Base-by-base conservation (phyloP, 2,329 filamentous ascomycete species). In the Aspergillus ochraceoroseus region DNA sequence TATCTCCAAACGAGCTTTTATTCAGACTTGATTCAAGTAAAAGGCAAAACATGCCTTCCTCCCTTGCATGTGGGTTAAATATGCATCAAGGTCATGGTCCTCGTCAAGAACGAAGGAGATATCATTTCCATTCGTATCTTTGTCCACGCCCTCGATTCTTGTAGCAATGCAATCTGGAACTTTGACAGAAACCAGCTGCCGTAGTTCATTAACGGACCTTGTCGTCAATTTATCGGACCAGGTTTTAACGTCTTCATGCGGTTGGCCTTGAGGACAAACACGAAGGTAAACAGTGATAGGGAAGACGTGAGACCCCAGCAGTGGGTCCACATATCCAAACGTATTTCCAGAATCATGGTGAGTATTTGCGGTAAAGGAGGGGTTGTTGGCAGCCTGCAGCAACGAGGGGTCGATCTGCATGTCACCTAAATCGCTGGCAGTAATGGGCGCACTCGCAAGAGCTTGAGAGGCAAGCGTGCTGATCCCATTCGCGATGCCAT, bases 41-140 rank as follows among this genome's bases (percentile, higher is more conserved):
- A 75, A 69, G 9, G 70, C 56, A 60, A 81, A 78, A 4, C 68
- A 73, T 9, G 72, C 71, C 55, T 78, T 79, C 56, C 69, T 63
- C 25, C 67, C 71, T 48, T 76, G 67, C 17, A 82, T 70, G 57
- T 85, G 82, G 32, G 74, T 71, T 50, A 92, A 62, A 63, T 89
- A 90, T 0, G 81, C 82, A 44, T 75, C 74, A 47, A 92, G 61
- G 64, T 90, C 84, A 47, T 79, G 76, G 52, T 89, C 82, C 27
- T 80, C 74, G 39, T 82, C 80, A 52, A 90, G 82, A 40, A 73
- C 66, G 54, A 85, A 75, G 11, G 70, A 70, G 30, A 84, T 69
- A 55, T 86, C 82, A 34, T 72, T 72, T 4, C 76, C 79, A 48
- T 72, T 72, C 9, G 66, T 71, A 53, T 78, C 72, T 54, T 75